These are phyloP conservation scores for Sporobolus alterniflorus DNA, from an alignment of 202 grass and related monocot species.

Conservation along the genomic window DNA sequence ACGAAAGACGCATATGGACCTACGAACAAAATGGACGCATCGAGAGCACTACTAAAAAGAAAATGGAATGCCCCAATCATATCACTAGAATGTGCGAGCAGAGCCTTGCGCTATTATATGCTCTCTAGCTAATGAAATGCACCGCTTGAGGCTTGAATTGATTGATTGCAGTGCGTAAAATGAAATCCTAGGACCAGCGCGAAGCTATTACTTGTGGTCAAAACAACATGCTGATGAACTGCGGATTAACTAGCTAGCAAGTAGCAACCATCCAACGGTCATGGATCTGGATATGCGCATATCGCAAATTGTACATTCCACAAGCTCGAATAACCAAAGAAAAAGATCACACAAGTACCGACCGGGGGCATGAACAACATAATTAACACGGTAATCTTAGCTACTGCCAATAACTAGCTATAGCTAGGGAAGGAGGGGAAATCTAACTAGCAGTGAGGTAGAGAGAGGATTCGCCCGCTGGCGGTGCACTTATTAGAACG, in stretches of 20 bases:
- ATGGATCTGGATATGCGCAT: conserved; percentile 15
- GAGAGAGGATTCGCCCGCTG: conserved; percentile 11
- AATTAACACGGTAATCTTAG: conserved; percentile 44
- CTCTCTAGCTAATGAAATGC: neutral
- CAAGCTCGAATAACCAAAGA: conserved; percentile 15
- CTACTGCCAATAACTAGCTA: conserved; percentile 23
- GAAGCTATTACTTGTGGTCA: neutral
- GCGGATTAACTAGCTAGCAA: neutral
- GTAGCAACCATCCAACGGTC: neutral
- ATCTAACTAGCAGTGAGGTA: conserved; percentile 30
- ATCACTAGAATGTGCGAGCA: no score
- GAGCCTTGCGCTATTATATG: no score
- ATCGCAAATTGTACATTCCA: conserved; percentile 37
- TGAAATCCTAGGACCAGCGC: neutral
- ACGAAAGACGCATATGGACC: neutral
- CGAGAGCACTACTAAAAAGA: no score
- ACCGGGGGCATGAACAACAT: conserved; percentile 32
- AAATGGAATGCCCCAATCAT: no score
- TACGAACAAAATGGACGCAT: no score
- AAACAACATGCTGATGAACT: conserved; percentile 9
- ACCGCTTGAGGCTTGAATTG: no score
- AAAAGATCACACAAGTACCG: conserved; percentile 40
- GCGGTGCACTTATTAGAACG: conserved; percentile 44
- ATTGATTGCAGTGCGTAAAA: neutral
- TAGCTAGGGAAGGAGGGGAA: conserved; percentile 18